phyloP scores from a whole-genome alignment of 2,329 filamentous ascomycete genomes.

The Alternaria ventricosa region DNA sequence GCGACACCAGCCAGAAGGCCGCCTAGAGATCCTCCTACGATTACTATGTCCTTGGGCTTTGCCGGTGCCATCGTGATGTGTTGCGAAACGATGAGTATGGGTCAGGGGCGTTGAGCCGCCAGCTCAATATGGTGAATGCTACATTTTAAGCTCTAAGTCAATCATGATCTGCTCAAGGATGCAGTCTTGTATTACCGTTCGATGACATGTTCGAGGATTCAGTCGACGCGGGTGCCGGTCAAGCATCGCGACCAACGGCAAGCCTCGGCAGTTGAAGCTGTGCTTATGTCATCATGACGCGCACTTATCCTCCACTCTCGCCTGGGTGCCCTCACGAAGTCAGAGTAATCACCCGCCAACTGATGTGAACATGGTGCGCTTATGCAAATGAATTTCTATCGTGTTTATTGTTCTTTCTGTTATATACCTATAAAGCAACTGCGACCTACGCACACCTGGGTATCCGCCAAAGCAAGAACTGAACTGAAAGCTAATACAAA shows the following conservation, averaged over 20 bases:
- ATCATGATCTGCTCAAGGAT: slow-evolving; percentile 6
- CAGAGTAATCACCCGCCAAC: not conserved
- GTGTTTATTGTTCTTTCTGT: not conserved
- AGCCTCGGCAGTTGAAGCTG: not conserved
- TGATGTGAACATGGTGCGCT: not conserved
- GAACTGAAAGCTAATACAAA: not conserved
- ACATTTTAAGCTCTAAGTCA: not conserved
- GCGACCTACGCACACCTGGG: not conserved
- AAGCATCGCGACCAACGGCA: not conserved
- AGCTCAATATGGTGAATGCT: not conserved
- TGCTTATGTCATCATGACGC: slow-evolving; percentile 14
- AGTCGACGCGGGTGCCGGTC: not conserved
- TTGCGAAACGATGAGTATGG: not conserved
- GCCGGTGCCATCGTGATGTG: slow-evolving; percentile 13
- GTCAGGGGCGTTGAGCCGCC: not conserved
- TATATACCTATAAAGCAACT: not conserved
- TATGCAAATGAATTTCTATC: not conserved
- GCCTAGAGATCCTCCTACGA: slow-evolving; percentile 31
- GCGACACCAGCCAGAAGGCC: slow-evolving; percentile 31
- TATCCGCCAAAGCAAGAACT: not conserved
- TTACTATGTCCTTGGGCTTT: slow-evolving; percentile 28
- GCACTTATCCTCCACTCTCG: not conserved
- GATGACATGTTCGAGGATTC: slow-evolving; percentile 10
- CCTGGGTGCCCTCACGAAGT: not conserved
- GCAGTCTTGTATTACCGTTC: slow-evolving; percentile 1